Conservation (phyloP, 169 alveolate genomes). For the Cyclospora cayetanensis region DNA sequence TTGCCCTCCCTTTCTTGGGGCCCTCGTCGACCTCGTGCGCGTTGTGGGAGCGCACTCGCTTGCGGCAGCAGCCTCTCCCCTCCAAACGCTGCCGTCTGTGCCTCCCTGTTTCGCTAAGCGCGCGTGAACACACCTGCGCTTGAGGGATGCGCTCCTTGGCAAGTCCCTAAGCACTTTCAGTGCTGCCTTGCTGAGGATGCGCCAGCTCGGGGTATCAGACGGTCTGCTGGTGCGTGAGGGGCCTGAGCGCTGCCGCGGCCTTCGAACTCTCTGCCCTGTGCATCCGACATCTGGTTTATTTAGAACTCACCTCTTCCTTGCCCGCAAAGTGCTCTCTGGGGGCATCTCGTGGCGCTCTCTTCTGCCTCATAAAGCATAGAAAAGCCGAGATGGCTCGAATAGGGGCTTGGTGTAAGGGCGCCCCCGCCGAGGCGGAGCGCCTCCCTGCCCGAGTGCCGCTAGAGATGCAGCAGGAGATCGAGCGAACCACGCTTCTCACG, state of each 20-base stretch:
- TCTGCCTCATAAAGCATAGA: too few species aligned
- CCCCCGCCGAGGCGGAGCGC: constrained; percentile 20
- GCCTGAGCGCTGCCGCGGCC: constrained; percentile 63
- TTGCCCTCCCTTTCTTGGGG: too few species aligned
- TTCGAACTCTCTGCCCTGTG: not conserved
- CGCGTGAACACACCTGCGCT: too few species aligned
- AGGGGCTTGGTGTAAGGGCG: constrained; percentile 39
- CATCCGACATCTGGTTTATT: too few species aligned
- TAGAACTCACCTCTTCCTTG: too few species aligned
- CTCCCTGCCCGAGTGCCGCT: constrained; percentile 56
- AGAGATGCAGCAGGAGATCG: constrained; percentile 48
- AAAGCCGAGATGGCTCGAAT: constrained; percentile 49
- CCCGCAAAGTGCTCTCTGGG: too few species aligned
- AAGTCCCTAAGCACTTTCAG: not conserved
- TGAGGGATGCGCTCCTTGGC: not conserved
- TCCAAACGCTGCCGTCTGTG: not conserved
- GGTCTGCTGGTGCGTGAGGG: constrained; percentile 61
- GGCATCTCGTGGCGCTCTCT: too few species aligned
- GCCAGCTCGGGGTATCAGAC: constrained; percentile 42
- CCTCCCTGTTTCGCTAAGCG: not conserved
- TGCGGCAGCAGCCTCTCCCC: too few species aligned
- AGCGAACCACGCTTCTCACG: constrained; percentile 40
- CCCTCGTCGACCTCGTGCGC: too few species aligned
- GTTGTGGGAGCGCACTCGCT: too few species aligned
- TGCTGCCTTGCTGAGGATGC: constrained; percentile 49